phyloP scores from a whole-genome alignment of 2,329 filamentous ascomycete genomes.

The Penicillium decumbens region DNA sequence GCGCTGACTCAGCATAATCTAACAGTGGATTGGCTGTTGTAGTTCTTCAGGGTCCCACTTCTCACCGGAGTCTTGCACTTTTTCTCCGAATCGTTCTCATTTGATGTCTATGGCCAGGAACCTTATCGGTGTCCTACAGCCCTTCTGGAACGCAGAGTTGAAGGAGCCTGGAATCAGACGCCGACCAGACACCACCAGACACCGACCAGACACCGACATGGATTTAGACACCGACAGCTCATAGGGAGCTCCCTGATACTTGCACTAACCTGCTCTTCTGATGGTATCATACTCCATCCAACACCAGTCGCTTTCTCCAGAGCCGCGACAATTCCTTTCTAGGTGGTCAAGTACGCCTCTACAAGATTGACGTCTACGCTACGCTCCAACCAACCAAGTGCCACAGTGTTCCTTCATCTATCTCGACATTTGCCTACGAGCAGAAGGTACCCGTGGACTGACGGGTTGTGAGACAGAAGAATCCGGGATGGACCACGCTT shows the following conservation, averaged over 20 bases:
- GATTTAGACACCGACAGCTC: no score
- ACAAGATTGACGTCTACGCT: constrained; percentile 40
- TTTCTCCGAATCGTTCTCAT: constrained; percentile 5
- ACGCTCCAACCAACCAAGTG: background rate
- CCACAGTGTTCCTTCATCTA: background rate
- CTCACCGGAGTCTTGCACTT: constrained; percentile 9
- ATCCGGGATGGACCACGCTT: background rate
- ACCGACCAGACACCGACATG: no score
- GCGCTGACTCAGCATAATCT: constrained; percentile 17
- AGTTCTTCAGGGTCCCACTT: background rate
- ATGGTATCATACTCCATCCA: constrained; percentile 46
- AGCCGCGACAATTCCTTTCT: constrained; percentile 53
- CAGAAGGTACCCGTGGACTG: no score
- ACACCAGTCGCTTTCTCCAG: constrained; percentile 51
- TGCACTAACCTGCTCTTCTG: constrained; percentile 20
- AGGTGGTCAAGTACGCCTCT: constrained; percentile 42
- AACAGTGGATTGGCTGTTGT: constrained; percentile 11
- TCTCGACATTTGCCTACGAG: background rate
- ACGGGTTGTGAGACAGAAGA: no score
- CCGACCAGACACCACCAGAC: no score
- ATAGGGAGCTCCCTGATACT: constrained; percentile 14
- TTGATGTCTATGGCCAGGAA: background rate
- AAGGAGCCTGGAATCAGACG: no score
- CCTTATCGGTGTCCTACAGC: background rate
- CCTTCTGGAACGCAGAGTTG: no score